phyloP scores from a whole-genome alignment of 176 grass and related monocot genomes.

The Triticum urartu region DNA sequence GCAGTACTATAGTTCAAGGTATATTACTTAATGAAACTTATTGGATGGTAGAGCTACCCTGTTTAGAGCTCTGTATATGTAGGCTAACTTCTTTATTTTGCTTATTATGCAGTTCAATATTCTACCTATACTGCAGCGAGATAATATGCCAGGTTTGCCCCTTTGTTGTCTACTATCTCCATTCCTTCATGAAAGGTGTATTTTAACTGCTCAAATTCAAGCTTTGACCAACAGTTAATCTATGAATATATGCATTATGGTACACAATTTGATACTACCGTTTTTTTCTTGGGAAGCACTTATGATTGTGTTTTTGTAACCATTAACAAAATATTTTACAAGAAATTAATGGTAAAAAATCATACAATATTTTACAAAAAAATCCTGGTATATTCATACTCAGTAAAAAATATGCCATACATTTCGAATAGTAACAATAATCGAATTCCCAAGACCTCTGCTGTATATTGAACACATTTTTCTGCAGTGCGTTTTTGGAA shows the following conservation, averaged over 20 bases:
- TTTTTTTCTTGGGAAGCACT: not conserved
- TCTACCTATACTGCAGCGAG: conserved; percentile 80
- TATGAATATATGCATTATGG: not conserved
- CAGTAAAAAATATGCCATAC: not conserved
- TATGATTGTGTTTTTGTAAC: not conserved
- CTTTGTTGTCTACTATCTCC: not conserved
- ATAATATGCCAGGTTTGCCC: conserved; percentile 72
- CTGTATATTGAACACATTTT: conserved; percentile 13
- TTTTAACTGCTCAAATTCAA: not conserved
- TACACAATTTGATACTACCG: not conserved
- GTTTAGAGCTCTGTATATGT: conserved; percentile 9
- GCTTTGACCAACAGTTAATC: not conserved
- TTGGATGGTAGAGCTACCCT: conserved; percentile 3
- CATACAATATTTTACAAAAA: not conserved
- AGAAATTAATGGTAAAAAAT: not conserved
- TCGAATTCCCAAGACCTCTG: not conserved
- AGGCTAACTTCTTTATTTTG: conserved; percentile 30
- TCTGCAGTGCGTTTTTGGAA: conserved; percentile 87
- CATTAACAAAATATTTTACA: not conserved
- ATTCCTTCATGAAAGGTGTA: not conserved
- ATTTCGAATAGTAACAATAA: not conserved
- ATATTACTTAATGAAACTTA: conserved; percentile 28
- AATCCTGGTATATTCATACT: not conserved
- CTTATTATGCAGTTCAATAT: conserved; percentile 65
- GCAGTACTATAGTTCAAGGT: conserved; percentile 68